Conservation (phyloP, 345 rosid species). For the Salix suchowensis region DNA sequence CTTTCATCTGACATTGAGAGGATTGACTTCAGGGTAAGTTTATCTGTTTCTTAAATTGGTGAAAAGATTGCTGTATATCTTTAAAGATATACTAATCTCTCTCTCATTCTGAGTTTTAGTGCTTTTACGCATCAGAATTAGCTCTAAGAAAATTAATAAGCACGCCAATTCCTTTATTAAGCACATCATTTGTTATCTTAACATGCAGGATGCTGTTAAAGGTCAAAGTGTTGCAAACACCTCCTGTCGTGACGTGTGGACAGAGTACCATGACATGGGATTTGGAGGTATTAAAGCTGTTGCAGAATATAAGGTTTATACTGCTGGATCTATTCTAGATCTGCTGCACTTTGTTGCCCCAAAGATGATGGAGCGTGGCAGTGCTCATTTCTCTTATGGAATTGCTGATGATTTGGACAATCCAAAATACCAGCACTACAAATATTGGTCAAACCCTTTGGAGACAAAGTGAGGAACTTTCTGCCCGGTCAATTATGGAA, state of each 20-base stretch:
- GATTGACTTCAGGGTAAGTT: constrained; percentile 77
- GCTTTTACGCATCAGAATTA: background rate
- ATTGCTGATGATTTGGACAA: constrained; percentile 92
- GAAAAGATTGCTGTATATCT: background rate
- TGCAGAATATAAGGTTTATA: constrained; percentile 73
- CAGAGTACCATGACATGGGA: constrained; percentile 96
- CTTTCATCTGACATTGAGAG: constrained; percentile 56
- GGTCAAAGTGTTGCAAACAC: constrained; percentile 60
- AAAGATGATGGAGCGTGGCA: constrained; percentile 86
- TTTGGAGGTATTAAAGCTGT: constrained; percentile 74
- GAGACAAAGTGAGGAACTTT: constrained; percentile 68
- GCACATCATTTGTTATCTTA: background rate
- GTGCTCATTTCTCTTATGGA: constrained; percentile 83
- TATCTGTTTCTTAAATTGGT: background rate
- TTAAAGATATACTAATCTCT: background rate
- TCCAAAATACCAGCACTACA: constrained; percentile 68
- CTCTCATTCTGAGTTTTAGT: constrained; percentile 1
- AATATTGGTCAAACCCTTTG: constrained; percentile 93
- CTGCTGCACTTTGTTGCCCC: constrained; percentile 85
- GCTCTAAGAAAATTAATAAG: background rate
- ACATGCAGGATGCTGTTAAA: constrained; percentile 72
- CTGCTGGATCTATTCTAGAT: constrained; percentile 62
- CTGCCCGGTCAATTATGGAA: background rate
- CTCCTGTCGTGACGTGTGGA: constrained; percentile 82
- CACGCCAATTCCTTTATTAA: background rate